Evolutionary conservation across 1,284 basidiomycete species (phyloP).

Genomic region (Vanrija humicola): DNA sequence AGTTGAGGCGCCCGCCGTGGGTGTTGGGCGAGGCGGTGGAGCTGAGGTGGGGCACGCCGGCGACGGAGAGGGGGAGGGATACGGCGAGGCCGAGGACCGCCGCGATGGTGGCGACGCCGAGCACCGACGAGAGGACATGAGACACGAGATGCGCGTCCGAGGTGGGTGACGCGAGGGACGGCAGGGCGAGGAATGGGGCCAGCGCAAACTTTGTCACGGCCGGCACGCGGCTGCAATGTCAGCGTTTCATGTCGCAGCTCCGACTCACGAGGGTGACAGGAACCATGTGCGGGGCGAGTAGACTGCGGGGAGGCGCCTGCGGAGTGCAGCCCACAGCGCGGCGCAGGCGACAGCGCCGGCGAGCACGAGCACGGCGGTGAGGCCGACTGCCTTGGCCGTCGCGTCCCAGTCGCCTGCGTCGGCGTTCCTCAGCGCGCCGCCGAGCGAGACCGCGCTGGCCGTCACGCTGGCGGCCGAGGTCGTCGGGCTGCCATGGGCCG

Average conservation of each 20-base stretch:
- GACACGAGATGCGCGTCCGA: slow-evolving; percentile 69
- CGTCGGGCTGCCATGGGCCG: no score
- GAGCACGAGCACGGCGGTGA: no score
- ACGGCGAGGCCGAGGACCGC: slow-evolving; percentile 62
- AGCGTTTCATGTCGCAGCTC: neutral
- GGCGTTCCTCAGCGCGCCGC: neutral
- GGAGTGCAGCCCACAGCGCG: slow-evolving; percentile 24
- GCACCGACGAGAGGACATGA: slow-evolving; percentile 61
- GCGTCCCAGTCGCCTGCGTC: no score
- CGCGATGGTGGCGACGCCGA: slow-evolving; percentile 63
- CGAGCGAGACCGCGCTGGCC: no score
- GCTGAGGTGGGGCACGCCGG: slow-evolving; percentile 63
- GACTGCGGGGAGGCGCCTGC: slow-evolving; percentile 15
- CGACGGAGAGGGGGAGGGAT: slow-evolving; percentile 66
- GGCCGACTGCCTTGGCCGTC: no score
- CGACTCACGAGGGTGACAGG: slow-evolving; percentile 26
- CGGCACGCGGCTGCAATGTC: neutral
- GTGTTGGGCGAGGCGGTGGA: slow-evolving; percentile 52
- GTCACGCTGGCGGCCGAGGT: no score
- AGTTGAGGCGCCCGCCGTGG: slow-evolving; percentile 62
- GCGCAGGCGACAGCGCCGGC: no score
- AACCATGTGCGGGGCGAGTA: slow-evolving; percentile 35
- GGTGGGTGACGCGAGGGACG: slow-evolving; percentile 57
- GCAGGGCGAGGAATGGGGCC: slow-evolving; percentile 64
- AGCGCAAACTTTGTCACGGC: slow-evolving; percentile 51